Evolutionary conservation across 257 asterid genomes (phyloP), one percentile per base, ranked within the genome.

Genomic region (Capsicum pubescens): DNA sequence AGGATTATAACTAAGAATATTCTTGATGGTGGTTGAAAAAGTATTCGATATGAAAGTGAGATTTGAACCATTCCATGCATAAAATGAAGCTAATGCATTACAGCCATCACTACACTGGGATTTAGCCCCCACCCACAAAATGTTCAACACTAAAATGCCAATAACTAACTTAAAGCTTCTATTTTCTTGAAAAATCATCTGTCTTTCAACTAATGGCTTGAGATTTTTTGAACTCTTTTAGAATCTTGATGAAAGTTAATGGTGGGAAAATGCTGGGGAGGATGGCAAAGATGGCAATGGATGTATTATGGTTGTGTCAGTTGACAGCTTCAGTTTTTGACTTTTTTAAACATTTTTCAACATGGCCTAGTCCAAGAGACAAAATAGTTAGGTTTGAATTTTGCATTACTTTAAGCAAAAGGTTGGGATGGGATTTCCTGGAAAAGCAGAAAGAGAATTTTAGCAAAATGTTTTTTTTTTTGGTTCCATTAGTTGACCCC

Each of bases 21-120:
- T n/a, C 83, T 36, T 26, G 32, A 89, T 67, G 52, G 94, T 48
- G 77, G 94, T 92, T 0, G 91, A 86, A 52, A 94, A 88, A 16
- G 80, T 52, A 0, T 66, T 26, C 69, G 98, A 85, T 36, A 92
- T 90, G 85, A 89, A 77, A 69, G 93, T 87, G 80, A 94, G 94
- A 64, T 83, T 90, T 10, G 91, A 6, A 7, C 91, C 93, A 8
- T 61, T 1, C 95, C 93, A 90, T 46, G 84, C 16, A 83, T 92
- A 91, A 50, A 90, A 92, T 1, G 98, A 94, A 81, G 97, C 98
- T 87, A 94, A 86, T 2, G 98, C 92, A 11, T 86, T 85, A 63
- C 95, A 92, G 1, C 64, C 86, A 35, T 84, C 55, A 77, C 57
- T 86, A 54, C 95, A 90, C 58, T 61, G 84, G 48, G 95, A 89